Evolutionary conservation across 257 asterid species (phyloP).

Genomic region (Jasminum sambac): DNA sequence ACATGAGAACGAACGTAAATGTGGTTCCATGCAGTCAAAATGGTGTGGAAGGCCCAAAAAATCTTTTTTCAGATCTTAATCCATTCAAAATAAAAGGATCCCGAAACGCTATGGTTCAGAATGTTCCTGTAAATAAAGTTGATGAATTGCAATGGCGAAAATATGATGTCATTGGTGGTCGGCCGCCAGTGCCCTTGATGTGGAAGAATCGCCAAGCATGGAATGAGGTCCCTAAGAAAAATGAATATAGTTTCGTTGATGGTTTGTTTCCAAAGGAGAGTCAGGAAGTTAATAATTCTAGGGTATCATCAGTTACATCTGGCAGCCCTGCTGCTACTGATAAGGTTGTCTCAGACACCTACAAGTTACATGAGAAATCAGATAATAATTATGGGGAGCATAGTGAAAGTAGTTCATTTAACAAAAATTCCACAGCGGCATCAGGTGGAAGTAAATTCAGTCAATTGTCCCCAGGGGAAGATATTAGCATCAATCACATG

Average conservation of each 20-base stretch:
- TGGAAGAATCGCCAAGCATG: slow-evolving; percentile 64
- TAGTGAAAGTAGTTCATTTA: slow-evolving; percentile 26
- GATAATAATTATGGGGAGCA: slow-evolving; percentile 35
- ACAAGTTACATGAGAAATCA: slow-evolving; percentile 39
- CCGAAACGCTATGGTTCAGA: slow-evolving; percentile 53
- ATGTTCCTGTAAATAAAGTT: slow-evolving; percentile 49
- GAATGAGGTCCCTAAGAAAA: slow-evolving; percentile 63
- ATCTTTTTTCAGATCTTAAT: slow-evolving; percentile 93
- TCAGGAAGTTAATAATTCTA: slow-evolving; percentile 42
- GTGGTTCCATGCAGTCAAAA: slow-evolving; percentile 62
- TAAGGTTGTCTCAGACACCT: slow-evolving; percentile 35
- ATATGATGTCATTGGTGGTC: slow-evolving; percentile 38
- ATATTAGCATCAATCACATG: slow-evolving; percentile 29
- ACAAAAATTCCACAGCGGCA: slow-evolving; percentile 31
- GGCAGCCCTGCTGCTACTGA: slow-evolving; percentile 41
- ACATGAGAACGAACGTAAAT: slow-evolving; percentile 67
- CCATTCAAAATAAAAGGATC: slow-evolving; percentile 89
- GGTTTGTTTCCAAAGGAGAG: slow-evolving; percentile 39
- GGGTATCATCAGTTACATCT: slow-evolving; percentile 47
- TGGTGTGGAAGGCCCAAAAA: slow-evolving; percentile 66
- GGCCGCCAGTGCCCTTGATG: slow-evolving; percentile 74
- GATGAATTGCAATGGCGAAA: slow-evolving; percentile 59
- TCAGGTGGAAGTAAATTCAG: slow-evolving; percentile 43
- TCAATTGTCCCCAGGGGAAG: slow-evolving; percentile 37
- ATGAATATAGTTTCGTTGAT: slow-evolving; percentile 38